Base-by-base conservation (phyloP, 2,329 filamentous ascomycete genomes). In the Scedosporium minutisporum region DNA sequence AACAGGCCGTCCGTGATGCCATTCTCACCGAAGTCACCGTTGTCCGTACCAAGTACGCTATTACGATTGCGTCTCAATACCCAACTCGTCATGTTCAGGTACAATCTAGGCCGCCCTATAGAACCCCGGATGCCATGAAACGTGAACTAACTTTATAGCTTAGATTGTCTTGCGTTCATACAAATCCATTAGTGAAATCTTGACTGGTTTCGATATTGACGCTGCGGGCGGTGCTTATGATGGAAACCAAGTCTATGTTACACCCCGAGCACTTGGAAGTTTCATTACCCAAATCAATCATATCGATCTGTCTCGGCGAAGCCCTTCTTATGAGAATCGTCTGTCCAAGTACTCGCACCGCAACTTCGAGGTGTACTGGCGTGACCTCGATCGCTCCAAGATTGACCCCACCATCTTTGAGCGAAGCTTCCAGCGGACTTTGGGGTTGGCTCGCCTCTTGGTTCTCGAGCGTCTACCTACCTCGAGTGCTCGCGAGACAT, bases 341-440 rank as follows among this genome's bases (percentile, higher is more conserved):
- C 80, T 96, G 12, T 90, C 89, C 16, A 96, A 96, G 72, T 93
- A 96, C 72, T 89, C 88, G 14, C 89, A 89, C 69, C 81, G 91
- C 53, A 90, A 90, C 16, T 96, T 96, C 66, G 91, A 96, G 73
- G 84, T 93, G 0, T 88, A 89, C 71, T 96, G 90, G 86, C 82
- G 87, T 1, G 79, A 85, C 9, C 78, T 96, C 14, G 87, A 95
- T 65, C 84, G 91, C 18, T 83, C 83, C n/a, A 82, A 84, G 10
- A 78, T 96, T 62, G 91, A 96, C 68, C 91, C 91, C 4, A 96
- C 90, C 23, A 92, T 96, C 58, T 96, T 90, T 65, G 91, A 96
- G 73, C 80, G 91, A 58, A 91, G 86, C 63, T 96, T 96, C 68
- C 80, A 81, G 59, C 80, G 89, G 46, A 92, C 89, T 0, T 78